Base-by-base conservation (phyloP, 2,329 filamentous ascomycete genomes). In the Epichloe coenophiala region DNA sequence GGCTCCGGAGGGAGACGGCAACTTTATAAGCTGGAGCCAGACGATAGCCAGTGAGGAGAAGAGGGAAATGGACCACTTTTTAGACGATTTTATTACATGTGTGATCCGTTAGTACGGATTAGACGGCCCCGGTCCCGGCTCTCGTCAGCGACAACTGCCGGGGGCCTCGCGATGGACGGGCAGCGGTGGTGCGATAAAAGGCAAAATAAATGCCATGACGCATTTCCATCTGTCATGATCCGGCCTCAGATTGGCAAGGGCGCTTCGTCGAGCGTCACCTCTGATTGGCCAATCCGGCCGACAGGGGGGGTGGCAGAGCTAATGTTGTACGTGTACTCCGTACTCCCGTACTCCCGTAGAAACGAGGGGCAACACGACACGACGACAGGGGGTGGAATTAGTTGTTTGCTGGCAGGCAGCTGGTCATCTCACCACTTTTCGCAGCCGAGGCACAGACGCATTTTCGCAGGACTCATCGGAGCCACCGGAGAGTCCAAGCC, bases 171-270 rank as follows among this genome's bases (percentile, higher is more conserved):
- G 43, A 13, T 27, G 31, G 43, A 41, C 6, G 44, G 19, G n/a
- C 7, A 35, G 31, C 13, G 49, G 19, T 37, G 45, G 19, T 37
- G 45, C 49, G 49, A 51, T 48, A 51, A 45, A 48, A 48, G 40
- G 35, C 33, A 44, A 12, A 23, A 0, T 9, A 47, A 15, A 51
- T 31, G 55, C 51, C 43, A 59, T 62, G 60, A 62, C 60, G 60
- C 60, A 61, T 59, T 61, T 60, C 55, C 47, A 47, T 54, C 53
- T 62, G 58, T 61, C 59, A 60, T 55, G 51, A 11, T 9, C 31
- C 31, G 45, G 50, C 27, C 11, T 40, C 44, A 43, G 49, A 51
- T 50, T 19, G 15, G 41, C 6, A 44, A n/a, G 12, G 21, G 23
- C 21, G 41, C 17, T 33, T 44, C 5, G n/a, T 5, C 43, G 3